phyloP scores from a whole-genome alignment of 2,329 filamentous ascomycete genomes.

The Apiospora pterosperma region DNA sequence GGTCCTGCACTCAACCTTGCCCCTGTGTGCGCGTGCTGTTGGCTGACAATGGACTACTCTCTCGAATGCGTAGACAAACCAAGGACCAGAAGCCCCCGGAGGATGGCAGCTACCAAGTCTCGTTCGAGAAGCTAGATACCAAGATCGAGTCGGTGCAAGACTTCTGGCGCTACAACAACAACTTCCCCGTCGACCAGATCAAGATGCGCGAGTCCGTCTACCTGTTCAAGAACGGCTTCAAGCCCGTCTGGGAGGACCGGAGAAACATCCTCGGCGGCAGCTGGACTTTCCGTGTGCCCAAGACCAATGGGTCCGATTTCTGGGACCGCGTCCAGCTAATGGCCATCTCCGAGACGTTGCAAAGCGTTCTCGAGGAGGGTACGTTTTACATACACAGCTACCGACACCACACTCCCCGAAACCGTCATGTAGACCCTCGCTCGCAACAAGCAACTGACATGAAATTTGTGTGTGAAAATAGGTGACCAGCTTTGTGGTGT shows the following conservation, averaged over 20 bases:
- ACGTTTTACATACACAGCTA: slow-evolving; percentile 21
- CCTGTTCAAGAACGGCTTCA: slow-evolving; percentile 75
- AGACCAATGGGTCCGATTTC: slow-evolving; percentile 67
- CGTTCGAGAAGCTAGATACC: slow-evolving; percentile 59
- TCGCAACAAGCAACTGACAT: neutral
- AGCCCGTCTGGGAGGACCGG: slow-evolving; percentile 79
- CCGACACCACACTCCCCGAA: neutral
- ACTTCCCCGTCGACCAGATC: slow-evolving; percentile 72
- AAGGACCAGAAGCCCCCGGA: slow-evolving; percentile 41
- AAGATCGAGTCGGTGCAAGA: slow-evolving; percentile 79
- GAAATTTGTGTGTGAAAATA: slow-evolving; percentile 32
- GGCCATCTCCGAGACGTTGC: slow-evolving; percentile 78
- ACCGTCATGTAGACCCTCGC: neutral
- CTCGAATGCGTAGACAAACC: slow-evolving; percentile 30
- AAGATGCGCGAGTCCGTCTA: slow-evolving; percentile 76
- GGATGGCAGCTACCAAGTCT: slow-evolving; percentile 44
- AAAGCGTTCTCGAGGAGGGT: slow-evolving; percentile 70
- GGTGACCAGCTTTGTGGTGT: slow-evolving; percentile 88
- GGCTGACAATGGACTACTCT: neutral
- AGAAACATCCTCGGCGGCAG: slow-evolving; percentile 82
- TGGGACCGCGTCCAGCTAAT: slow-evolving; percentile 81
- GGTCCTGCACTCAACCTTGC: neutral
- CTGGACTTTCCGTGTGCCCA: slow-evolving; percentile 90
- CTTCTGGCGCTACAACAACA: slow-evolving; percentile 81
- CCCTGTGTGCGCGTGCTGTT: neutral